A percentile compares a stretch with the other conserved stretches of the same genome.
phyloP scores from a whole-genome alignment of 2,329 filamentous ascomycete genomes.

The Alternaria rosae region DNA sequence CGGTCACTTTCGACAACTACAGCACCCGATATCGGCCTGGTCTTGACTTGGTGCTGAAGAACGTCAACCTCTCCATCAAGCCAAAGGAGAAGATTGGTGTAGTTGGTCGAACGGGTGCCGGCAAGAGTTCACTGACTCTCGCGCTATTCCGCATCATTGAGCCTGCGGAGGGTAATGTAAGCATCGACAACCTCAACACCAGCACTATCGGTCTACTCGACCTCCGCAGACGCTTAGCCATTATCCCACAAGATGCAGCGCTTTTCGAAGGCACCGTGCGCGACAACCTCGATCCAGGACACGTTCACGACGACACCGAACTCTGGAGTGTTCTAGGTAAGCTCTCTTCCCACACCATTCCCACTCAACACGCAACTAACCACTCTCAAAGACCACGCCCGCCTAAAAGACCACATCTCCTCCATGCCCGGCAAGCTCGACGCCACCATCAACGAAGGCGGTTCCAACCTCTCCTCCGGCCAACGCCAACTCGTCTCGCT shows the following conservation, averaged over 20 bases:
- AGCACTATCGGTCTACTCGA: constrained; percentile 90
- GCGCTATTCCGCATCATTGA: constrained; percentile 97
- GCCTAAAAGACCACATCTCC: constrained; percentile 87
- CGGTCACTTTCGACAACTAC: constrained; percentile 90
- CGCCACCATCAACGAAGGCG: constrained; percentile 90
- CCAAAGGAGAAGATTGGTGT: constrained; percentile 98
- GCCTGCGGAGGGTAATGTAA: constrained; percentile 79
- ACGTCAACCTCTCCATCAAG: constrained; percentile 91
- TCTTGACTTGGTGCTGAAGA: constrained; percentile 90
- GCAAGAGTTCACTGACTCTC: constrained; percentile 92
- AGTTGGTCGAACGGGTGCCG: constrained; percentile 92
- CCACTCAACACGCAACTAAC: constrained; percentile 23
- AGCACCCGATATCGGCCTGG: constrained; percentile 91
- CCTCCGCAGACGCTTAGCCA: constrained; percentile 85
- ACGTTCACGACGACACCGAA: constrained; percentile 96
- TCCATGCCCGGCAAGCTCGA: constrained; percentile 90
- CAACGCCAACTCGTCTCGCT: constrained; percentile 94
- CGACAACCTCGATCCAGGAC: constrained; percentile 93
- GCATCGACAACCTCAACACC: constrained; percentile 88
- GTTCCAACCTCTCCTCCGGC: constrained; percentile 93
- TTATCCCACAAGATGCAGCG: constrained; percentile 97
- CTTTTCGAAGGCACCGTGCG: constrained; percentile 92
- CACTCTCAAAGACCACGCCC: constrained; percentile 76
- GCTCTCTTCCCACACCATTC: constrained; percentile 35
- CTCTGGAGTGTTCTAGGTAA: constrained; percentile 92